Evolutionary conservation across 306 rosid species (phyloP).

Genomic region (Astragalus membranaceus): DNA sequence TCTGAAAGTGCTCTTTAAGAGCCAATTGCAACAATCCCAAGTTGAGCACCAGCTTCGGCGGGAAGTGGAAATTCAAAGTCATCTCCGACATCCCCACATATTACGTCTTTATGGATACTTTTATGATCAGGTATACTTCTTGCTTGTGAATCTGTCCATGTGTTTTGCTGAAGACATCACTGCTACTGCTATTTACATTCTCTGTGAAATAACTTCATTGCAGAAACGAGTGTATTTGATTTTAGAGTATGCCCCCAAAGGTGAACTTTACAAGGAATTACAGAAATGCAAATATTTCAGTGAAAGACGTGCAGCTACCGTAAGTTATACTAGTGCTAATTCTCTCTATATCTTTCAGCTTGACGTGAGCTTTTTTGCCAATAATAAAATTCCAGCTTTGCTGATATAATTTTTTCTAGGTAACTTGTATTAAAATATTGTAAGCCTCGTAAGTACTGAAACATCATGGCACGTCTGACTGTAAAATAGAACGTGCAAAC

Average conservation of each 20-base stretch:
- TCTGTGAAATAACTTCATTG: conserved; percentile 9
- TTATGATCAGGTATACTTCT: conserved; percentile 68
- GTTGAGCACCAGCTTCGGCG: conserved; percentile 98
- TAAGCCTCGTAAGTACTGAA: not conserved
- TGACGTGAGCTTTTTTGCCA: no score
- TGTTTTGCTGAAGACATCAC: not conserved
- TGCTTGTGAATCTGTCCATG: not conserved
- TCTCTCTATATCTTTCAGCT: not conserved
- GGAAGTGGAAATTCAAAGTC: conserved; percentile 98
- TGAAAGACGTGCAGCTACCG: conserved; percentile 99
- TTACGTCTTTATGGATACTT: conserved; percentile 93
- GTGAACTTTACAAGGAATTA: conserved; percentile 95
- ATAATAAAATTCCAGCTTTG: not conserved
- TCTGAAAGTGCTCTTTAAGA: conserved; percentile 89
- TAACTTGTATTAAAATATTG: not conserved
- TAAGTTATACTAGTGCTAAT: conserved; percentile 32
- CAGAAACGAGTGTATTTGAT: conserved; percentile 95
- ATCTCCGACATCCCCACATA: conserved; percentile 93
- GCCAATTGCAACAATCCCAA: conserved; percentile 97
- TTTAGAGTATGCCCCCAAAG: conserved; percentile 95
- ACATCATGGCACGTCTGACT: not conserved
- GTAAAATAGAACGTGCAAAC: not conserved
- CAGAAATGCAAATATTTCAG: conserved; percentile 95
- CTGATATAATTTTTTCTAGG: not conserved
- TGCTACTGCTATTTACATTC: not conserved